Conservation (phyloP, 1,284 basidiomycete species). For the Trichosporon ovoides region DNA sequence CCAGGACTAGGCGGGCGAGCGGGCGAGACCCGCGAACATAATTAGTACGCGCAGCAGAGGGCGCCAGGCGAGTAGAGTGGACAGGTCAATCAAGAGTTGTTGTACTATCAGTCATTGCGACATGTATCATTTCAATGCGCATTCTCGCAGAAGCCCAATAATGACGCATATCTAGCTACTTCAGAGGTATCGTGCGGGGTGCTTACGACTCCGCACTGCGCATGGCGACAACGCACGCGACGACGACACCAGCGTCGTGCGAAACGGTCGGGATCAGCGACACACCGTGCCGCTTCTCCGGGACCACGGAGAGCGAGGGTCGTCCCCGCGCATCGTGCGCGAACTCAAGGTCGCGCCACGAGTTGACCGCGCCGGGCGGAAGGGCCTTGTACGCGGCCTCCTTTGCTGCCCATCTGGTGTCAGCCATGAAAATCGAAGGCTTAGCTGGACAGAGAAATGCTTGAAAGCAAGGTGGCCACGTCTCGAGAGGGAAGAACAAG, state of each 20-base stretch:
- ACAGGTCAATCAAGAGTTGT: too few species aligned
- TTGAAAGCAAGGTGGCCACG: too few species aligned
- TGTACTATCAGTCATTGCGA: too few species aligned
- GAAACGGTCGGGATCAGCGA: conserved; percentile 64
- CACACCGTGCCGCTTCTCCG: conserved; percentile 18
- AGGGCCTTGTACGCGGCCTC: conserved; percentile 88
- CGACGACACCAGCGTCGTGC: conserved; percentile 78
- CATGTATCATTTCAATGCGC: too few species aligned
- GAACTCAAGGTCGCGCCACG: conserved; percentile 66
- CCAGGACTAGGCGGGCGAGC: not conserved
- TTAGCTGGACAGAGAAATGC: not conserved
- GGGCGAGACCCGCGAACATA: too few species aligned
- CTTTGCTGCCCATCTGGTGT: conserved; percentile 70
- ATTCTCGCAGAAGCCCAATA: not conserved
- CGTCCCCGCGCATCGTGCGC: conserved; percentile 22
- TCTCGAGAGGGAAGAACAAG: too few species aligned
- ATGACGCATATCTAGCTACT: not conserved
- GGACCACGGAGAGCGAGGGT: conserved; percentile 19
- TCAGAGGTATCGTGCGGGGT: too few species aligned
- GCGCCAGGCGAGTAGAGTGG: too few species aligned
- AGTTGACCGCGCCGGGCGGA: conserved; percentile 58
- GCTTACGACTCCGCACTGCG: not conserved
- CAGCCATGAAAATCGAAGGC: not conserved
- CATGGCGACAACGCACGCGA: conserved; percentile 62
- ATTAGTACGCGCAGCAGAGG: too few species aligned